Conservation (phyloP, 805 yeast genomes). For the Brettanomyces sp. region DNA sequence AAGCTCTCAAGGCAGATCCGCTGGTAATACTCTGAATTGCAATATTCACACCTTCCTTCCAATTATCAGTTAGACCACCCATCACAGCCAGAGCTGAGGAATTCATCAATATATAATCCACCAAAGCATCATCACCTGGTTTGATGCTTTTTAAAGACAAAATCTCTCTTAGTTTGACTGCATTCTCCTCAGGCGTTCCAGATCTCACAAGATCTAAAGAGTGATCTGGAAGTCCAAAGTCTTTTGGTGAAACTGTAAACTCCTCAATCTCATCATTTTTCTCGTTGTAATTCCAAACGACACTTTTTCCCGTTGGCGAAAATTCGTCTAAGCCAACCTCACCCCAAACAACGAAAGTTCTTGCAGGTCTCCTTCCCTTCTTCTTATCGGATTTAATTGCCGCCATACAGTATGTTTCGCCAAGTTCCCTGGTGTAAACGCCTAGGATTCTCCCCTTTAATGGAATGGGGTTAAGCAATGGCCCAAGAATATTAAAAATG, state of each 20-base stretch:
- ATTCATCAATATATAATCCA: slow-evolving; percentile 86
- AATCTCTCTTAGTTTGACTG: slow-evolving; percentile 40
- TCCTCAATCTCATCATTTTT: slow-evolving; percentile 34
- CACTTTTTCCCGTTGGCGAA: slow-evolving; percentile 77
- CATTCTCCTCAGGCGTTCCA: slow-evolving; percentile 84
- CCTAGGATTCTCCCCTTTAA: slow-evolving; percentile 76
- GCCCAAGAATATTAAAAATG: slow-evolving; percentile 90
- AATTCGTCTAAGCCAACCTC: slow-evolving; percentile 88
- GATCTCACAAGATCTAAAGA: slow-evolving; percentile 58
- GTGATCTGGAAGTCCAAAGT: slow-evolving; percentile 77
- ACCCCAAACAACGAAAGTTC: slow-evolving; percentile 88
- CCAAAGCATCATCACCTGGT: slow-evolving; percentile 52
- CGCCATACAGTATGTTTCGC: slow-evolving; percentile 77
- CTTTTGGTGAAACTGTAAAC: slow-evolving; percentile 49
- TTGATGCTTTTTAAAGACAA: slow-evolving; percentile 33
- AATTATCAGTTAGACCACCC: slow-evolving; percentile 54
- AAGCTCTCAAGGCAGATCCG: slow-evolving; percentile 58
- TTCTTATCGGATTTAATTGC: slow-evolving; percentile 51
- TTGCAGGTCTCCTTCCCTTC: slow-evolving; percentile 30
- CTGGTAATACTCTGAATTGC: slow-evolving; percentile 61
- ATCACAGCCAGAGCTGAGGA: slow-evolving; percentile 81
- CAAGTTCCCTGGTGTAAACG: slow-evolving; percentile 72
- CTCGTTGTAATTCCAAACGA: slow-evolving; percentile 56
- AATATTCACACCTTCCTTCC: slow-evolving; percentile 68
- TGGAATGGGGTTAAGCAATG: slow-evolving; percentile 86